phyloP scores from a whole-genome alignment of 2,329 filamentous ascomycete genomes.

The Apiospora phragmitis region DNA sequence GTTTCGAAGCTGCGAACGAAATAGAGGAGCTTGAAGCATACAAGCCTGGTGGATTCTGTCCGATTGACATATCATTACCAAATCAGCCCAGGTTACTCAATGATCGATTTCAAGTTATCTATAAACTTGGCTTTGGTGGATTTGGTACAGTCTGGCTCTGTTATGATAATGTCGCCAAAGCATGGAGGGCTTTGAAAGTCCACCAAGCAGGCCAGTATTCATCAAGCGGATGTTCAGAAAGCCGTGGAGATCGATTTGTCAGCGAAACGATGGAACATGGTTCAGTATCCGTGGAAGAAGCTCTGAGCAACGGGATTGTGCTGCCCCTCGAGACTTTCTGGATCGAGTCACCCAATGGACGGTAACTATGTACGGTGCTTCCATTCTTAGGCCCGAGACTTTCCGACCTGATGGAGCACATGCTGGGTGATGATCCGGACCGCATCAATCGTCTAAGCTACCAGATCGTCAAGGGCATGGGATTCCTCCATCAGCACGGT shows the following conservation, averaged over 20 bases:
- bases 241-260: not conserved
- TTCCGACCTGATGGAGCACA: not conserved
- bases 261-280: not conserved
- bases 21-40: not conserved
- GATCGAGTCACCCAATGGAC: not conserved
- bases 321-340: not conserved
- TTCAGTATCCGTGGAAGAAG: not conserved
- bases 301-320: not conserved
- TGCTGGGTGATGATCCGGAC: not conserved
- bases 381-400: not conserved
- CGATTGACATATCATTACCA: not conserved
- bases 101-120: not conserved
- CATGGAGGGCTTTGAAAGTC: not conserved
- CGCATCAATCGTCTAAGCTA: not conserved
- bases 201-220: not conserved
- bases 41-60: not conserved
- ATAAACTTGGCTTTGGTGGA: not conserved
- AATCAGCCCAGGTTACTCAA: not conserved
- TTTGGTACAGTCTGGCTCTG: not conserved
- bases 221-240: not conserved
- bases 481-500: conserved; percentile 15
- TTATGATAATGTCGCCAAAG: not conserved
- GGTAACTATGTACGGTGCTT: not conserved
- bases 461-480: conserved; percentile 11
- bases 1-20: not conserved